phyloP scores from a whole-genome alignment of 768 basidiomycete species.

The Boletus tomentosulus region DNA sequence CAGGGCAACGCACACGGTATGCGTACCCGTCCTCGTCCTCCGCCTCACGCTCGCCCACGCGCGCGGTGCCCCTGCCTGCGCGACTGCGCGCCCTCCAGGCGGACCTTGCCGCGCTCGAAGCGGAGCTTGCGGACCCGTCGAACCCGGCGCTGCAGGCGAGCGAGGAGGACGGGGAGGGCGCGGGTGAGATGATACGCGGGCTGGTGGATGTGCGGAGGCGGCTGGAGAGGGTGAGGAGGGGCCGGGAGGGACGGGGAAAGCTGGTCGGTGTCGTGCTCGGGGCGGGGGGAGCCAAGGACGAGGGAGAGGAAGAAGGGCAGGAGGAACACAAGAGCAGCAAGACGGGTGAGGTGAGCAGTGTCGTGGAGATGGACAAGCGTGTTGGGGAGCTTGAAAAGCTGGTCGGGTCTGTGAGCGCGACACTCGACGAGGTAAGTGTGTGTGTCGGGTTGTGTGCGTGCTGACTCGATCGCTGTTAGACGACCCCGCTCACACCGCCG shows the following conservation, averaged over 20 bases:
- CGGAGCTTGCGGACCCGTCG: conserved; percentile 76
- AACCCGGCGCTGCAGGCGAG: conserved; percentile 62
- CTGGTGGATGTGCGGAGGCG: conserved; percentile 70
- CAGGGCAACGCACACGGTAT: conserved; percentile 54
- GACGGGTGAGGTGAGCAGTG: conserved; percentile 38
- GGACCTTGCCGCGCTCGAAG: conserved; percentile 78
- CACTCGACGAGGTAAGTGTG: conserved; percentile 69
- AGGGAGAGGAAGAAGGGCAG: not conserved
- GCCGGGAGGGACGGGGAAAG: conserved; percentile 60
- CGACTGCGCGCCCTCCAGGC: conserved; percentile 65
- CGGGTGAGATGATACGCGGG: conserved; percentile 72
- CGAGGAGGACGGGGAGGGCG: conserved; percentile 45
- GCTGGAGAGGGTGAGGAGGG: conserved; percentile 61
- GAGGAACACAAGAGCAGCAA: conserved; percentile 2
- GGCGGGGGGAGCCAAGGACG: not conserved
- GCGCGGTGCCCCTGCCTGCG: conserved; percentile 45
- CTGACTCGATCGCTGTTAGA: conserved; percentile 37
- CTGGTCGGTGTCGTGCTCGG: conserved; percentile 57
- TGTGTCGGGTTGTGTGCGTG: not conserved
- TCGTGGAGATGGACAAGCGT: conserved; percentile 78
- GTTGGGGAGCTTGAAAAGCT: conserved; percentile 79
- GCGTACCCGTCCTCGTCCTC: conserved; percentile 61
- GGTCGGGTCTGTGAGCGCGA: conserved; percentile 75
- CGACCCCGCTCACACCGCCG: conserved; percentile 70
- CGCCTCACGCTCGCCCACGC: conserved; percentile 34